These are phyloP conservation scores for Maudiozyma saulgeensis DNA, from an alignment of 805 yeast species.

Conservation along the genomic window DNA sequence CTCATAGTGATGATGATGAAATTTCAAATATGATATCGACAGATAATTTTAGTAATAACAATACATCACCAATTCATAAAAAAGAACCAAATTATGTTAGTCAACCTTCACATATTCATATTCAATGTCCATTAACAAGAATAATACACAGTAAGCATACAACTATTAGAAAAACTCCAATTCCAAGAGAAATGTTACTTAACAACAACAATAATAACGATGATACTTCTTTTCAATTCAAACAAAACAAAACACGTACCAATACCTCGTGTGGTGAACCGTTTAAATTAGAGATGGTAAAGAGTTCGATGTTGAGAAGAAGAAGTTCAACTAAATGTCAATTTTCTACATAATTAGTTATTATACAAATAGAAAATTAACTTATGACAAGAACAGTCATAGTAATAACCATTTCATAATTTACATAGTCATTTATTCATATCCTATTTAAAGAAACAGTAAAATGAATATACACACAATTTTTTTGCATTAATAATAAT, in stretches of 20 bases:
- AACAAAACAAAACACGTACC: background rate
- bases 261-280: background rate
- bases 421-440: no score
- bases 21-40: background rate
- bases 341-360: background rate
- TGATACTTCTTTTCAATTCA: background rate
- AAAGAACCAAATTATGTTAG: background rate
- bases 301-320: slow-evolving; percentile 24
- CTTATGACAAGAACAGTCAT: background rate
- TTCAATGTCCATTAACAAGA: slow-evolving; percentile 5
- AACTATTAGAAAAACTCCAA: slow-evolving; percentile 8
- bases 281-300: slow-evolving; percentile 17
- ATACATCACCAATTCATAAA: background rate
- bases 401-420: background rate
- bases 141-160: slow-evolving; percentile 4
- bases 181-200: slow-evolving; percentile 5
- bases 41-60: background rate
- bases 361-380: background rate
- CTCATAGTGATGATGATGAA: background rate
- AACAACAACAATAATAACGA: background rate
- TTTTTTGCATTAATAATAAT: no score
- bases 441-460: no score
- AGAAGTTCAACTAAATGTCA: slow-evolving; percentile 10
- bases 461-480: no score
- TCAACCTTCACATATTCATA: slow-evolving; percentile 5